A percentile compares a stretch with the other conserved stretches of the same genome.
Conservation (phyloP, 306 rosid species). For the Leucaena leucocephala region DNA sequence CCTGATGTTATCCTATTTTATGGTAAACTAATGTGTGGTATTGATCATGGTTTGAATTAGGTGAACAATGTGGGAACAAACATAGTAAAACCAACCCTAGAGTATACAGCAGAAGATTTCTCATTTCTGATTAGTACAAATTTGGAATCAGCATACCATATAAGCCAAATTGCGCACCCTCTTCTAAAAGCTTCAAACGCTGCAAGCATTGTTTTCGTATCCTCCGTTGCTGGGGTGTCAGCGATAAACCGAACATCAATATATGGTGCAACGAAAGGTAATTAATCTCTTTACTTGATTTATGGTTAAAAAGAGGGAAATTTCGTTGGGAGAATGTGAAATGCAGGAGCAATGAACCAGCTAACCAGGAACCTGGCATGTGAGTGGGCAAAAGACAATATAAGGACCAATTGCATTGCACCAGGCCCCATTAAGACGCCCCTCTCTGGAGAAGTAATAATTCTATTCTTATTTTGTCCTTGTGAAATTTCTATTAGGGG, state of each 20-base stretch:
- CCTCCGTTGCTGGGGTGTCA: conserved; percentile 5
- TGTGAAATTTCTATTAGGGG: too few relatives aligned
- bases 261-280: conserved; percentile 39
- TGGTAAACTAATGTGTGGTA: not conserved
- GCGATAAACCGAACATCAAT: not conserved
- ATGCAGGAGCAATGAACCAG: conserved; percentile 58
- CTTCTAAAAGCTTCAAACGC: conserved; percentile 4
- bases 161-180: too few relatives aligned
- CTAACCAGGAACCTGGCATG: conserved; percentile 53
- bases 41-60: not conserved
- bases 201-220: conserved; percentile 16
- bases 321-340: not conserved
- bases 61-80: conserved; percentile 5
- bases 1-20: too few relatives aligned
- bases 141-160: not conserved
- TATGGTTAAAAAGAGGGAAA: too few relatives aligned
- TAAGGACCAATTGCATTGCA: conserved; percentile 56
- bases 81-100: not conserved
- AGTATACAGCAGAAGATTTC: not conserved
- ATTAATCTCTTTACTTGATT: not conserved
- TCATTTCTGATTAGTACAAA: not conserved
- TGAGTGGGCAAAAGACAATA: conserved; percentile 66
- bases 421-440: conserved; percentile 53
- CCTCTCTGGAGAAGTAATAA: conserved; percentile 2
- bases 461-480: not conserved